phyloP scores from a whole-genome alignment of 1,139 yeast genomes.

The Taiozyma sp. region DNA sequence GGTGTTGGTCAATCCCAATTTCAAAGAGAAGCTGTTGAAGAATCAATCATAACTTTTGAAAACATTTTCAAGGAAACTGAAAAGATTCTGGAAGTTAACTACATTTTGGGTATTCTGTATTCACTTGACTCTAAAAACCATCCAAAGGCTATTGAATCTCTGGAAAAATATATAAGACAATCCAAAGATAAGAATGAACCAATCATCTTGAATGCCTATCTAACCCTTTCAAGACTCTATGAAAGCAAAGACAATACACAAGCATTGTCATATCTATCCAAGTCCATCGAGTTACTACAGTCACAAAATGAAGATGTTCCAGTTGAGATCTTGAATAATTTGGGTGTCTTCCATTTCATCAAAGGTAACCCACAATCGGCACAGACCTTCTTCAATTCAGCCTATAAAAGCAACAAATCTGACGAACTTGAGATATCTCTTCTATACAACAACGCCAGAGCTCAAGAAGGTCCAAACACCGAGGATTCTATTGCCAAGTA shows the following conservation, averaged over 20 bases:
- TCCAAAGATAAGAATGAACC: constrained; percentile 58
- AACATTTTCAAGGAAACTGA: constrained; percentile 61
- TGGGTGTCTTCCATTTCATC: constrained; percentile 79
- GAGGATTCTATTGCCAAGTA: constrained; percentile 38
- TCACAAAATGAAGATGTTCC: constrained; percentile 44
- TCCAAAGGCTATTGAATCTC: constrained; percentile 53
- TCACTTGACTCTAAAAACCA: constrained; percentile 29
- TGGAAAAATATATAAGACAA: constrained; percentile 68
- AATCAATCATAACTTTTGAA: constrained; percentile 83
- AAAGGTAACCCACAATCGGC: constrained; percentile 54
- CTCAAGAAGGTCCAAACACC: constrained; percentile 40
- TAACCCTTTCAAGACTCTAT: constrained; percentile 60
- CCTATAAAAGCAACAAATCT: constrained; percentile 33
- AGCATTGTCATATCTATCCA: constrained; percentile 50
- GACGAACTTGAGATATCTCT: constrained; percentile 40
- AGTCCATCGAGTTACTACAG: constrained; percentile 49
- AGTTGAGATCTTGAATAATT: constrained; percentile 68
- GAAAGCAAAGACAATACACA: constrained; percentile 58
- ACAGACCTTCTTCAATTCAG: constrained; percentile 43
- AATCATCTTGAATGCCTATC: constrained; percentile 61
- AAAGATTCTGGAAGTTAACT: constrained; percentile 68
- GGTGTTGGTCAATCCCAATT: constrained; percentile 88
- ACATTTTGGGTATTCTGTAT: constrained; percentile 70
- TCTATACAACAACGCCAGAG: constrained; percentile 58
- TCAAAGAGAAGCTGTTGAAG: constrained; percentile 68